Conservation (phyloP, 805 yeast species). For the Lipomyces mesembrius region DNA sequence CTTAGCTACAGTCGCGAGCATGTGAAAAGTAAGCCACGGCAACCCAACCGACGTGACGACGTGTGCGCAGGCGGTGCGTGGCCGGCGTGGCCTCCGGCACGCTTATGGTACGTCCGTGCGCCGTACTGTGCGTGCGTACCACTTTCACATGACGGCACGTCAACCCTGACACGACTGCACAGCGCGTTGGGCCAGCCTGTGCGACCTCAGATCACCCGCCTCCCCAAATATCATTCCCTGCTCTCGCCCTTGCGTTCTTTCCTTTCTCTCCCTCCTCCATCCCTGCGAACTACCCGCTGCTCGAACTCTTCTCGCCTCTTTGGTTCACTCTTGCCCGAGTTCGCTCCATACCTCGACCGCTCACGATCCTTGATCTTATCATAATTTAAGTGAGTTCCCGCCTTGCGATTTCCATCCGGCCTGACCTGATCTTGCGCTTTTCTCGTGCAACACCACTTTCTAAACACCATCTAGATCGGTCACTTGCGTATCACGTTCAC, state of each 20-base stretch:
- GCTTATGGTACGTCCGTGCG: not conserved
- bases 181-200: not conserved
- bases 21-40: not conserved
- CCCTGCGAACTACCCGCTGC: constrained; percentile 3
- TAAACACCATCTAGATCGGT: constrained; percentile 4
- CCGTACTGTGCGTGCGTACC: not conserved
- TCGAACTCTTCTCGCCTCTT: constrained; percentile 1
- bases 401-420: not conserved
- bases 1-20: too few relatives aligned
- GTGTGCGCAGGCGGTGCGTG: not conserved
- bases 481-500: not conserved
- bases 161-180: not conserved
- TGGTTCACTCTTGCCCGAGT: not conserved
- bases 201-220: constrained; percentile 3
- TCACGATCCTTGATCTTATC: constrained; percentile 3
- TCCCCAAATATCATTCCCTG: constrained; percentile 5
- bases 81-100: not conserved
- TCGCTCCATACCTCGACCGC: not conserved
- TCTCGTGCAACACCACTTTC: not conserved
- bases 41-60: not conserved
- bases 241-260: constrained; percentile 3
- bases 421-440: not conserved
- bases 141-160: constrained; percentile 21
- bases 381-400: not conserved
- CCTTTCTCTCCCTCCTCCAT: constrained; percentile 6